These are phyloP conservation scores for Aspergillus ibericus DNA, from an alignment of 2,329 filamentous ascomycete species.

Conservation along the genomic window DNA sequence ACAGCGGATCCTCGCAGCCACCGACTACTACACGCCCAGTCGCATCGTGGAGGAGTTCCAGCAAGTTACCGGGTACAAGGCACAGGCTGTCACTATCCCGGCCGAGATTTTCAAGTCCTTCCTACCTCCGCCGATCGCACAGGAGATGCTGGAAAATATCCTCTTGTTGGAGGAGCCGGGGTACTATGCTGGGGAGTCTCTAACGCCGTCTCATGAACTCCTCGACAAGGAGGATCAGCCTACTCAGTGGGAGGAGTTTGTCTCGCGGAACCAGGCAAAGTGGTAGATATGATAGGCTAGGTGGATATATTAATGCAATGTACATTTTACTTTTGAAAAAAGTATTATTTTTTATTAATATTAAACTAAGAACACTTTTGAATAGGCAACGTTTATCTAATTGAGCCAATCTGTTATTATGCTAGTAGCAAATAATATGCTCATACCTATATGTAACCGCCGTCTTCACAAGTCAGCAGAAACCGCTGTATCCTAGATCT, in stretches of 20 bases:
- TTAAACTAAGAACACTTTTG: too few relatives aligned
- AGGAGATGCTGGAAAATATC: slow-evolving; percentile 58
- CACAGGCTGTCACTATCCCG: slow-evolving; percentile 22
- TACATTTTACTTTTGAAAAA: too few relatives aligned
- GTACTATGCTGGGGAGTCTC: slow-evolving; percentile 51
- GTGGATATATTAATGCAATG: too few relatives aligned
- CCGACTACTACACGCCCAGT: slow-evolving; percentile 39
- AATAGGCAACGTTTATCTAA: too few relatives aligned
- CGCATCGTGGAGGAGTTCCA: slow-evolving; percentile 44
- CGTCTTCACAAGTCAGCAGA: too few relatives aligned
- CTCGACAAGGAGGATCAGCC: slow-evolving; percentile 27
- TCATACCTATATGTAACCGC: too few relatives aligned
- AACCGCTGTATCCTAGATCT: too few relatives aligned
- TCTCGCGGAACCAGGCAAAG: slow-evolving; percentile 7
- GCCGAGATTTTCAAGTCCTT: slow-evolving; percentile 29
- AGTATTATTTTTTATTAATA: too few relatives aligned
- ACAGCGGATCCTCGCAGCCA: slow-evolving; percentile 48
- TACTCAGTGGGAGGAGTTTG: slow-evolving; percentile 28
- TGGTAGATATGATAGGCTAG: too few relatives aligned
- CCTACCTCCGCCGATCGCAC: slow-evolving; percentile 25
- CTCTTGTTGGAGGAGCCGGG: slow-evolving; percentile 53
- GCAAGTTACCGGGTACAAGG: slow-evolving; percentile 43
- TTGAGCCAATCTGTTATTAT: too few relatives aligned
- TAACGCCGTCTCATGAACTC: slow-evolving; percentile 26
- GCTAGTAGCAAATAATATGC: too few relatives aligned